Percentiles rank a stretch among this genome's conserved stretches.
phyloP scores from a whole-genome alignment of 805 yeast genomes.

The Candida mattraensis region DNA sequence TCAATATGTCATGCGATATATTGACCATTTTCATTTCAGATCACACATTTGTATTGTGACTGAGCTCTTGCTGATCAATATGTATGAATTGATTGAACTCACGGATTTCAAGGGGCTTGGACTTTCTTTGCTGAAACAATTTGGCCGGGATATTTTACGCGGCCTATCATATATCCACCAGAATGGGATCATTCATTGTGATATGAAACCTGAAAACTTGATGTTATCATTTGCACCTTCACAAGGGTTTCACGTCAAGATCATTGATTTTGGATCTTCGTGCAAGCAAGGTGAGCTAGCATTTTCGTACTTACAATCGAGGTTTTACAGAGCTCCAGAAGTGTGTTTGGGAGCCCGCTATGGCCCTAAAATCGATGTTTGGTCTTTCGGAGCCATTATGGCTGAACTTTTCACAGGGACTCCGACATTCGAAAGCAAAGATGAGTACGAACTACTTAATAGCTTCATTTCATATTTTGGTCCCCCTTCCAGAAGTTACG shows the following conservation, averaged over 20 bases:
- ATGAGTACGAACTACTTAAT: conserved; percentile 49
- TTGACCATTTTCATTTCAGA: conserved; percentile 74
- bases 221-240: conserved; percentile 49
- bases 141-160: conserved; percentile 54
- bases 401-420: conserved; percentile 75
- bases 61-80: conserved; percentile 65
- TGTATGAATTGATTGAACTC: conserved; percentile 58
- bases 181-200: conserved; percentile 71
- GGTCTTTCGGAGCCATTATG: conserved; percentile 94
- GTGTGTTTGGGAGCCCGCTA: conserved; percentile 67
- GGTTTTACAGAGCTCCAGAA: conserved; percentile 81
- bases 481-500: conserved; percentile 41
- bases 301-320: conserved; percentile 55
- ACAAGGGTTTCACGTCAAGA: conserved; percentile 42
- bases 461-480: conserved; percentile 46
- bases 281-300: conserved; percentile 44
- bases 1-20: conserved; percentile 48
- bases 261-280: conserved; percentile 82
- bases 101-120: conserved; percentile 51
- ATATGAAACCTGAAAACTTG: conserved; percentile 82
- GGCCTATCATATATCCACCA: conserved; percentile 63
- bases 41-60: conserved; percentile 82
- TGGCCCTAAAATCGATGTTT: conserved; percentile 59
- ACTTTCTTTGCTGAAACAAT: conserved; percentile 38
- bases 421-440: conserved; percentile 48